Evolutionary conservation across 441 rosid genomes (phyloP).

Genomic region (Mallotus repandus): DNA sequence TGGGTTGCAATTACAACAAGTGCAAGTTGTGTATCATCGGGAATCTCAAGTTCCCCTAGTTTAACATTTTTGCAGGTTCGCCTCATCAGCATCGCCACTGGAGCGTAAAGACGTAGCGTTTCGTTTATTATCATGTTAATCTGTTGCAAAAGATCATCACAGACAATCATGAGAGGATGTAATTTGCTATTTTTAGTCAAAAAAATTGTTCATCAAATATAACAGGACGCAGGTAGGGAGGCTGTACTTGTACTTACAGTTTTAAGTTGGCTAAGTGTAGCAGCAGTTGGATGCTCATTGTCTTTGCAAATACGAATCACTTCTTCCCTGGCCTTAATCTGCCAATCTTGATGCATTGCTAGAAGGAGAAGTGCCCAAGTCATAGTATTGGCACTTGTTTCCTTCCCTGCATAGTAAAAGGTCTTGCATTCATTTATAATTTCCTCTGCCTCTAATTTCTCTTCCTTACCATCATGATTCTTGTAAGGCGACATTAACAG

Average conservation of each 20-base stretch:
- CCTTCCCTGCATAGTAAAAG: conserved; percentile 80
- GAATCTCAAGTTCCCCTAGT: conserved; percentile 56
- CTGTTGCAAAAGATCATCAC: conserved; percentile 30
- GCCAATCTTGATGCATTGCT: conserved; percentile 79
- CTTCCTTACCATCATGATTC: conserved; percentile 53
- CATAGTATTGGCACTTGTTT: conserved; percentile 62
- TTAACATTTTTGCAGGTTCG: conserved; percentile 38
- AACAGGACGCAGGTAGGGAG: no score
- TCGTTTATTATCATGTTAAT: conserved; percentile 61
- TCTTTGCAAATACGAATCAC: conserved; percentile 40
- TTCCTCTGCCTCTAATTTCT: conserved; percentile 56
- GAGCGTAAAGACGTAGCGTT: conserved; percentile 70
- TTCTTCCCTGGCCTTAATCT: conserved; percentile 70
- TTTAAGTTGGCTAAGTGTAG: conserved; percentile 53
- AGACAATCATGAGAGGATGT: no score
- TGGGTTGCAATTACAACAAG: conserved; percentile 47
- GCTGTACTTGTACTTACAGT: conserved; percentile 39
- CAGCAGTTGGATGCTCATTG: conserved; percentile 34
- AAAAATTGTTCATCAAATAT: no score
- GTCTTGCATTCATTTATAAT: conserved; percentile 87
- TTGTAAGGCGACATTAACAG: conserved; percentile 48
- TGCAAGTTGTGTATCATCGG: conserved; percentile 54
- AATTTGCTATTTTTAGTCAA: no score
- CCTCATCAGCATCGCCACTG: conserved; percentile 46
- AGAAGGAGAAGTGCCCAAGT: conserved; percentile 70